Percentiles rank a stretch among this genome's conserved stretches.
Evolutionary conservation across 495 filamentous ascomycete genomes (phyloP).

Genomic region (Lepraria neglecta): DNA sequence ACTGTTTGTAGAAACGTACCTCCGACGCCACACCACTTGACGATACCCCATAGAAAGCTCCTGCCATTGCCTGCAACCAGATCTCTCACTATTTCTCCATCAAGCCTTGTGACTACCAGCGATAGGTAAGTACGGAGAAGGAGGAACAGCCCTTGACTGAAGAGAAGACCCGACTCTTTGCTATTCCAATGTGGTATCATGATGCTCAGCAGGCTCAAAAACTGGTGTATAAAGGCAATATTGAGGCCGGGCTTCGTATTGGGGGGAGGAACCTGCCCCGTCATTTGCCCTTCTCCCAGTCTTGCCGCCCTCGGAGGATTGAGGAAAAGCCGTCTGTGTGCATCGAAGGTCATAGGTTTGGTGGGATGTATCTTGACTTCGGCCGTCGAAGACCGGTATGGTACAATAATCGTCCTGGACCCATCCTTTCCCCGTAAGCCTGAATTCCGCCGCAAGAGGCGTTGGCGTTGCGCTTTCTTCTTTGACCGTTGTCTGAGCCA

Average conservation of each 20-base stretch:
- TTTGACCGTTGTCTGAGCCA: conserved; percentile 63
- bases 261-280: conserved; percentile 67
- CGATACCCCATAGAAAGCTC: conserved; percentile 79
- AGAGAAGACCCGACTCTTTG: conserved; percentile 85
- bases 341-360: conserved; percentile 90
- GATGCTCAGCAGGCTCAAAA: conserved; percentile 88
- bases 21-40: conserved; percentile 72
- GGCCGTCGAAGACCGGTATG: conserved; percentile 74
- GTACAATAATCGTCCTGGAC: conserved; percentile 87
- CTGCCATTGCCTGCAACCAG: conserved; percentile 89
- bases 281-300: conserved; percentile 57
- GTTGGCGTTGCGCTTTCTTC: conserved; percentile 72
- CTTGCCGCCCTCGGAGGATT: conserved; percentile 77
- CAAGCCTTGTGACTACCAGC: conserved; percentile 81
- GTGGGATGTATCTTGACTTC: conserved; percentile 92
- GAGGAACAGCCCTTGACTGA: conserved; percentile 63
- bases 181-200: conserved; percentile 94
- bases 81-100: conserved; percentile 94
- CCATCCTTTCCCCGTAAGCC: conserved; percentile 90
- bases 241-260: conserved; percentile 91
- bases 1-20: conserved; percentile 25
- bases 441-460: conserved; percentile 82
- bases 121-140: conserved; percentile 91
- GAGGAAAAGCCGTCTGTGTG: conserved; percentile 87
- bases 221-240: conserved; percentile 96